These are phyloP conservation scores for Eutypella sp. DNA, from an alignment of 2,329 filamentous ascomycete genomes.

Conservation along the genomic window DNA sequence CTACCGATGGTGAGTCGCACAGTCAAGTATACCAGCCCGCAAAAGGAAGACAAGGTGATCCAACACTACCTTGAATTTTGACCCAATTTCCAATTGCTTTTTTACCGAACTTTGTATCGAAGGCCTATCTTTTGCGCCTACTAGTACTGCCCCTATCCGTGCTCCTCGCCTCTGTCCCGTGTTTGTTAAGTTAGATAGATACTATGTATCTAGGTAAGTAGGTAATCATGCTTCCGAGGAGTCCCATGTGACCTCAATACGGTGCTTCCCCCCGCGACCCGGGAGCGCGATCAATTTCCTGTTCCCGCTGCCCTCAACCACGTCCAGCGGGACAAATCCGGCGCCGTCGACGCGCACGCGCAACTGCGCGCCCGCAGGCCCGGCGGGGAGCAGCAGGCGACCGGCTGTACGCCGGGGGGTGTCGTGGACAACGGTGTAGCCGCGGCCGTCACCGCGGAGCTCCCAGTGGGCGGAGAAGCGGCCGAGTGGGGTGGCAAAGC, in stretches of 20 bases:
- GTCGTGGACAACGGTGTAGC: slow-evolving; percentile 18
- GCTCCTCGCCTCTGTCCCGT: no score
- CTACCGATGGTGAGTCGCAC: no score
- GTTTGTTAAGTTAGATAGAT: no score
- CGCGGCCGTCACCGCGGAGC: slow-evolving; percentile 5
- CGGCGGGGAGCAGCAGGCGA: slow-evolving; percentile 20
- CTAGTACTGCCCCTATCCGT: no score
- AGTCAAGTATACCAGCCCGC: no score
- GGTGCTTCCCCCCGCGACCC: slow-evolving; percentile 10
- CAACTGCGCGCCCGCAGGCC: slow-evolving; percentile 15
- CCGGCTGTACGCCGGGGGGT: slow-evolving; percentile 21
- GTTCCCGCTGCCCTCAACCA: slow-evolving; percentile 8
- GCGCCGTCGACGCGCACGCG: slow-evolving; percentile 13
- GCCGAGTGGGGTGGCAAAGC: slow-evolving; percentile 34
- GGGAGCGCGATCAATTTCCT: slow-evolving; percentile 6
- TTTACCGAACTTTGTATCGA: no score
- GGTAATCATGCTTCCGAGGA: no score
- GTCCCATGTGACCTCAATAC: slow-evolving; percentile 9
- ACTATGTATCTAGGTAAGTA: not conserved
- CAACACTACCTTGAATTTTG: no score
- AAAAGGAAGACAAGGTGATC: no score
- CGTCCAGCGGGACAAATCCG: slow-evolving; percentile 5
- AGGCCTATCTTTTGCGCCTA: no score
- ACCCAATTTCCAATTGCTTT: no score
- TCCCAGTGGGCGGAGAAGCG: slow-evolving; percentile 32